Conservation (phyloP, 2,329 filamentous ascomycete genomes). For the Claviceps pusilla region DNA sequence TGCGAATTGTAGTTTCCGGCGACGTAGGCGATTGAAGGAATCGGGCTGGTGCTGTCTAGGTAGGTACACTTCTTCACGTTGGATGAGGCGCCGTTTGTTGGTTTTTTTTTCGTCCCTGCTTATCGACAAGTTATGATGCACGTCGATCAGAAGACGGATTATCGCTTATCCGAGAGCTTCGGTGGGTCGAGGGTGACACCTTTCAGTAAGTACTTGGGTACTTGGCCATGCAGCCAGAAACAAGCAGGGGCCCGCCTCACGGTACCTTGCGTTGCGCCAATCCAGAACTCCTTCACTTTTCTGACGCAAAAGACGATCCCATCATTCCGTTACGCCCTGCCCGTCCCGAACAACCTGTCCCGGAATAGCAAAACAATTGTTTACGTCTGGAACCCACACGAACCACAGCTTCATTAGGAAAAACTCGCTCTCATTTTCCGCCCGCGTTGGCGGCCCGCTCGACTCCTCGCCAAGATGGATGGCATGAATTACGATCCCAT, state of each 20-base stretch:
- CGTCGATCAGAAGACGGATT: slow-evolving; percentile 17
- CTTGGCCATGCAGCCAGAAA: neutral
- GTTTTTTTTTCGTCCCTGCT: slow-evolving; percentile 7
- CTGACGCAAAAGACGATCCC: neutral
- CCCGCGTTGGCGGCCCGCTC: slow-evolving; percentile 1
- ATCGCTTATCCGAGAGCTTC: slow-evolving; percentile 14
- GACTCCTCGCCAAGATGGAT: slow-evolving; percentile 19
- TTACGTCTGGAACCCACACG: neutral
- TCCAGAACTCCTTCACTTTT: neutral
- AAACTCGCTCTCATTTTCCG: neutral
- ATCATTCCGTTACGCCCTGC: neutral
- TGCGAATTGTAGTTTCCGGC: neutral
- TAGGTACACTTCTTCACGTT: neutral
- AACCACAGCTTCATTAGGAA: neutral
- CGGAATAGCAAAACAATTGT: neutral
- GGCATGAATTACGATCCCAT: slow-evolving; percentile 46
- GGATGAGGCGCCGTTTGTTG: slow-evolving; percentile 9
- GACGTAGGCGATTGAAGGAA: neutral
- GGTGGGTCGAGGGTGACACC: neutral
- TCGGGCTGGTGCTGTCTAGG: neutral
- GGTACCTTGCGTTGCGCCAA: neutral
- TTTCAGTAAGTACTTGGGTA: neutral
- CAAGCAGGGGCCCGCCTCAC: neutral
- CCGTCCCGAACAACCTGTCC: neutral
- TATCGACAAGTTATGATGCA: slow-evolving; percentile 12